Evolutionary conservation across 129 eudicot species (phyloP).

Genomic region (Escallonia rubra): DNA sequence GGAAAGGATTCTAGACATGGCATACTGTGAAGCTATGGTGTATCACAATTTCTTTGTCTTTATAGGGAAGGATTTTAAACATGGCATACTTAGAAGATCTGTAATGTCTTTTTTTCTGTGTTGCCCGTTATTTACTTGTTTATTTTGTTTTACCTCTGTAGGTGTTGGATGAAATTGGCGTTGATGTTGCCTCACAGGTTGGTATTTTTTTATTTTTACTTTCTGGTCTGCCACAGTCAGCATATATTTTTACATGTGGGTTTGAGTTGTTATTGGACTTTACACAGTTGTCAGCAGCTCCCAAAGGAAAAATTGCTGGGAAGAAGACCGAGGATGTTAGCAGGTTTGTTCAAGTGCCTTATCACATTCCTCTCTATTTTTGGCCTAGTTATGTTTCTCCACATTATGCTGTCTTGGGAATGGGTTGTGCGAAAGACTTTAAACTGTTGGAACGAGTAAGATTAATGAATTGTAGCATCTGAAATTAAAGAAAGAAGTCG

Average conservation of each 20-base stretch:
- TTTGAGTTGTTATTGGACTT: constrained; percentile 12
- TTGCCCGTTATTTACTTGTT: neutral
- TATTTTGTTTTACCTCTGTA: constrained; percentile 27
- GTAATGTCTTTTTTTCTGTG: neutral
- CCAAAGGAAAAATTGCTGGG: constrained; percentile 91
- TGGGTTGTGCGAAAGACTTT: too few species aligned
- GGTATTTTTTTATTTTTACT: constrained; percentile 19
- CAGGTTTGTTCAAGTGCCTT: constrained; percentile 41
- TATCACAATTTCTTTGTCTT: too few species aligned
- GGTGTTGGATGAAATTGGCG: constrained; percentile 98
- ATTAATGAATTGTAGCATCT: too few species aligned
- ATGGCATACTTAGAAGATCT: too few species aligned
- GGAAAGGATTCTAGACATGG: neutral
- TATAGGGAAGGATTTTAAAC: too few species aligned
- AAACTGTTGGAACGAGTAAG: too few species aligned
- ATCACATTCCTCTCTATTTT: neutral
- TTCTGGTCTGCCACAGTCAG: neutral
- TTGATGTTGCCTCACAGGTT: constrained; percentile 98
- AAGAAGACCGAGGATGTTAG: constrained; percentile 73
- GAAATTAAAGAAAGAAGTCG: too few species aligned
- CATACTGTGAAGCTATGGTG: neutral
- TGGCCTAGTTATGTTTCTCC: too few species aligned
- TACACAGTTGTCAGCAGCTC: constrained; percentile 88
- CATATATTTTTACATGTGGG: constrained; percentile 1
- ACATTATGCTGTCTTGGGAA: too few species aligned